Base-by-base conservation (phyloP, 805 yeast genomes). In the Candida peoriensis region DNA sequence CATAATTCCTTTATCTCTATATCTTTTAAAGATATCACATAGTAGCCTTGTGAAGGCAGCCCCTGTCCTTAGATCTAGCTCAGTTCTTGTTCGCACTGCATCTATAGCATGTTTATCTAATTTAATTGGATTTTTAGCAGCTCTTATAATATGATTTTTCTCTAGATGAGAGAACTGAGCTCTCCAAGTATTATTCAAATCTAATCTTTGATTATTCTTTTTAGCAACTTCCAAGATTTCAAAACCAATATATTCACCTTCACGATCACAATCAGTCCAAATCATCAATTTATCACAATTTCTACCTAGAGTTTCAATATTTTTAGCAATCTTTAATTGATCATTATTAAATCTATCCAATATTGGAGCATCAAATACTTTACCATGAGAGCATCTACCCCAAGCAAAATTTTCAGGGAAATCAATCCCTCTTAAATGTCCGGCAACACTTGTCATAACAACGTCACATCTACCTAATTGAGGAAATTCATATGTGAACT, bases 261-360 rank as follows among this genome's bases (percentile, higher is more conserved):
- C 97, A 24, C 97, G 67, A 68, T 89, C 97, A 60, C 98, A 93
- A 69, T 93, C 99, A 1, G 98, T 93, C 97, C 98, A 93, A 7
- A 93, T 86, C 84, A 87, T 85, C 36, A 93, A 60, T 25, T 63
- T 63, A 34, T 76, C 73, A 5, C 85, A 74, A 14, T 50, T 51
- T 26, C 78, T 56, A 5, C 88, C 83, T 52, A 87, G 87, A 4
- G 57, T 57, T 20, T 70, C 57, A 32, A 93, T 86, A 52, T 90
- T 93, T 9, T 64, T 59, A 3, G 80, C 80, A 16, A 87, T 70
- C 21, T 61, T 63, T 38, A 46, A 47, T 38, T 68, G 68, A 30
- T 67, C 69, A 10, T 67, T 64, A 21, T 65, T 54, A 3, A 57
- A 52, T 10, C 43, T 47, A 28, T 65, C 64, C n/a, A 57, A 52